phyloP scores from a whole-genome alignment of 139 green algal genomes.

The Tetradesmus lagerheimii region DNA sequence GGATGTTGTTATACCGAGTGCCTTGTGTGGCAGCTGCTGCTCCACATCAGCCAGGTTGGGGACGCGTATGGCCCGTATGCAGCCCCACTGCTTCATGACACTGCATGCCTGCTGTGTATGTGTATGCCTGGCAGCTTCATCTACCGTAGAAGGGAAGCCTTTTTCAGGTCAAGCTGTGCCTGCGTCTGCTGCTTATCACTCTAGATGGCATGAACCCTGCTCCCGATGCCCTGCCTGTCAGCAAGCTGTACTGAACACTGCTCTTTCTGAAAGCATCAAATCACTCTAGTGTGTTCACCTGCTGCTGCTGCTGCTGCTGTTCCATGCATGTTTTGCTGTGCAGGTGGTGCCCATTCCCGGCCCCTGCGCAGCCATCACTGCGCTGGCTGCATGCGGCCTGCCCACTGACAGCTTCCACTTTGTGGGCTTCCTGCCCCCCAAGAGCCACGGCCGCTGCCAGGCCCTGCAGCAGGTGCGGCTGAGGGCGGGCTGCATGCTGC shows the following conservation, averaged over 20 bases:
- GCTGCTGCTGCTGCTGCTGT: neutral
- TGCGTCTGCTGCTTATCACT: neutral
- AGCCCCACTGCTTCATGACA: no score
- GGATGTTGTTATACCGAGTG: no score
- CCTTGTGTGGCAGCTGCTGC: no score
- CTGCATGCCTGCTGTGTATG: no score
- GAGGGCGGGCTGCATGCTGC: neutral
- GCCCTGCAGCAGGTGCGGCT: constrained; percentile 36
- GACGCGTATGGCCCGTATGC: no score
- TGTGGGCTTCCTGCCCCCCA: constrained; percentile 87
- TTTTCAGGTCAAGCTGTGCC: neutral
- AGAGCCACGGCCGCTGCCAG: constrained; percentile 56
- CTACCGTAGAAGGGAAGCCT: no score
- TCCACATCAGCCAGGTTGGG: no score
- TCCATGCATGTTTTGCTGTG: neutral
- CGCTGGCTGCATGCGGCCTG: constrained; percentile 85
- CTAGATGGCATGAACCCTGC: neutral
- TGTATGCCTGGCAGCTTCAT: no score
- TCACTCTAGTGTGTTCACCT: no score
- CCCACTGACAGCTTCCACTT: constrained; percentile 79
- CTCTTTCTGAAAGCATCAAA: no score
- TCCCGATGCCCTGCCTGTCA: no score
- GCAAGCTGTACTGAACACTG: no score
- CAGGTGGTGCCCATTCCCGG: constrained; percentile 86
- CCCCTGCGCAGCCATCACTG: constrained; percentile 80